Evolutionary conservation across 1,139 yeast genomes (phyloP), one percentile per base, ranked within the genome.

Genomic region (Trichomonascaceae sp.): DNA sequence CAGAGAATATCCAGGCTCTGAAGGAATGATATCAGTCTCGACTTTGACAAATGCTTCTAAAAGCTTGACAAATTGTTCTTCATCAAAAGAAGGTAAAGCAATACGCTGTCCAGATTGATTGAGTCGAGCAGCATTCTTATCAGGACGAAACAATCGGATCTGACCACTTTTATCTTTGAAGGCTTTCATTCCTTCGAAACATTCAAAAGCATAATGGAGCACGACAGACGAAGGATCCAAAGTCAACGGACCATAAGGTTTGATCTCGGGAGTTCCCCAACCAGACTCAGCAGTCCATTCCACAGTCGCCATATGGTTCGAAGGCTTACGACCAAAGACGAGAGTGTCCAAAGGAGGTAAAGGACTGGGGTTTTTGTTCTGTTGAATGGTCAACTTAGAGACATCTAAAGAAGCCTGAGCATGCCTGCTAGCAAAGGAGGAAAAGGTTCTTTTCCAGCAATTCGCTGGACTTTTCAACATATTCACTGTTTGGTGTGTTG

Each of bases 111-210:
- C 95, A 18, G 96, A 85, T 63, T 82, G 79, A 76, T 88, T 88
- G 89, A 93, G 84, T 73, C 99, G 82, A 54, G 71, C 81, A 96
- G 91, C 89, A 75, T 93, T 93, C 79, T 79, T 87, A 69, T 88
- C 87, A 36, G 96, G 87, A 71, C 99, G 84, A 78, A 93, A 93
- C 68, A 91, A 76, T 63, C 96, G 81, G 63, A 89, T 77, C 61
- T 82, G 86, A 47, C 86, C 76, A 18, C 73, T 64, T 60, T 85
- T 57, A 55, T 69, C 73, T 63, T 82, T 80, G 79, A 90, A 93
- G 7, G 98, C 98, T 77, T 93, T 93, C 78, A 93, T 79, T 61
- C 99, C 99, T 76, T 93, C 99, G 65, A 93, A 93, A 61, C 93
- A 80, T 71, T 90, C 96, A 68, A 93, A 93, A 1, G 96, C 93